Conservation (phyloP, 345 rosid species). For the Gossypium australe region DNA sequence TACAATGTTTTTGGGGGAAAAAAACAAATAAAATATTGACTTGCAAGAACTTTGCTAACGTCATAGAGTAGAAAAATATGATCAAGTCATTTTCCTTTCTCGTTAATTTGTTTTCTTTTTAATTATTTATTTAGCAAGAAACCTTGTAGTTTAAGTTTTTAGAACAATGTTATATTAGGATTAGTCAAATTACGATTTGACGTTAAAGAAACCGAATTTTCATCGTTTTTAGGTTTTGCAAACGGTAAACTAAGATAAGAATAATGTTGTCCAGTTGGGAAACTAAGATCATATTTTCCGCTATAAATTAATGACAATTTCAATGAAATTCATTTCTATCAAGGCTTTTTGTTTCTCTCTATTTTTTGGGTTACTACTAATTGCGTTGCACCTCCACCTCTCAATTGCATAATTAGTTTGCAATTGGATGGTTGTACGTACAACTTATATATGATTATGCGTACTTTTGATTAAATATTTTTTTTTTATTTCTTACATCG, state of each 20-base stretch:
- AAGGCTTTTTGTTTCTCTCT: too few relatives aligned
- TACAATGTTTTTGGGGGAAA: too few relatives aligned
- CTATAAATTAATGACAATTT: background rate
- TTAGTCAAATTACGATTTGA: background rate
- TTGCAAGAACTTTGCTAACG: background rate
- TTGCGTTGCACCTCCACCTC: too few relatives aligned
- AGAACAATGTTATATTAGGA: background rate
- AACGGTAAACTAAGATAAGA: too few relatives aligned
- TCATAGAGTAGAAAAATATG: background rate
- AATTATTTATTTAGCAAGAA: background rate
- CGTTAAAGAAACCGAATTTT: background rate
- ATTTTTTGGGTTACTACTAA: too few relatives aligned
- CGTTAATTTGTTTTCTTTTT: background rate
- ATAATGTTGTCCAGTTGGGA: too few relatives aligned
- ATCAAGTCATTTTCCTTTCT: constrained; percentile 2
- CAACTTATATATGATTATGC: too few relatives aligned
- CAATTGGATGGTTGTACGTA: too few relatives aligned
- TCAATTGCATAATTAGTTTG: too few relatives aligned
- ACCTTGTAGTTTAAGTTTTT: background rate
- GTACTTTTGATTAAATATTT: too few relatives aligned
- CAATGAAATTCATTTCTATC: background rate
- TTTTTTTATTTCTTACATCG: too few relatives aligned
- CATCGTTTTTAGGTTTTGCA: too few relatives aligned
- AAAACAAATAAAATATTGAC: background rate
- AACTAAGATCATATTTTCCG: background rate